A percentile compares a stretch with the other conserved stretches of the same genome.
These are phyloP conservation scores for Haplosporangium sp. DNA, from an alignment of 371 early-diverging fungal species.

Conservation along the genomic window DNA sequence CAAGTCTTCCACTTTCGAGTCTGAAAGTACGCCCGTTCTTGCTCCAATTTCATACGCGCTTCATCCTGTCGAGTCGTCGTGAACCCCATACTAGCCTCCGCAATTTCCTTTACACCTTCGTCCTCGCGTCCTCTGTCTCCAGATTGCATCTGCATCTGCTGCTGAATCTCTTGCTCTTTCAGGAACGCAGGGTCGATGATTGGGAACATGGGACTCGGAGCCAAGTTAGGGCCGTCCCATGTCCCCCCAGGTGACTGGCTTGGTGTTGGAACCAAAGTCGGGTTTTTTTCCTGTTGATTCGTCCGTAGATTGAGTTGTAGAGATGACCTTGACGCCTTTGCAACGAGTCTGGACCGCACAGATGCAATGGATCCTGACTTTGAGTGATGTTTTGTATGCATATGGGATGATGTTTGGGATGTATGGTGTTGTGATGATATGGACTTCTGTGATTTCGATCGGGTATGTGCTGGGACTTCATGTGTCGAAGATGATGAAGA, in stretches of 20 bases:
- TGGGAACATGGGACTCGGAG: conserved; percentile 16
- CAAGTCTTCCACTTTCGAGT: conserved; percentile 37
- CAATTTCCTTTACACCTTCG: neutral
- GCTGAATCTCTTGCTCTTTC: conserved; percentile 12
- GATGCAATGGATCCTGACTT: conserved; percentile 13
- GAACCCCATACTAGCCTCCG: neutral
- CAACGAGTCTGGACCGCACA: conserved; percentile 11
- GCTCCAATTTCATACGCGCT: conserved; percentile 32
- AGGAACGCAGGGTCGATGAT: conserved; percentile 21
- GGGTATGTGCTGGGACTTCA: neutral
- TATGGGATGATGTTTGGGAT: neutral
- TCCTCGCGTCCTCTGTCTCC: neutral
- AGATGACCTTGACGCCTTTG: conserved; percentile 18
- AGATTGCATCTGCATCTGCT: neutral
- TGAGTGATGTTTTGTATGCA: conserved; percentile 2
- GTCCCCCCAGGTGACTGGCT: conserved; percentile 1
- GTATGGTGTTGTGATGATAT: neutral
- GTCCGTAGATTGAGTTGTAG: conserved; percentile 25
- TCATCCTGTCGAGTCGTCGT: conserved; percentile 35
- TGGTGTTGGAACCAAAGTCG: conserved; percentile 4
- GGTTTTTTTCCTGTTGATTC: neutral
- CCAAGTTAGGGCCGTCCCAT: conserved; percentile 16
- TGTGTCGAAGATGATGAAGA: conserved; percentile 4
- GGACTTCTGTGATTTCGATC: neutral
- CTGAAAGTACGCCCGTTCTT: conserved; percentile 19